Evolutionary conservation across 345 rosid species (phyloP).

Genomic region (Acer campestre): DNA sequence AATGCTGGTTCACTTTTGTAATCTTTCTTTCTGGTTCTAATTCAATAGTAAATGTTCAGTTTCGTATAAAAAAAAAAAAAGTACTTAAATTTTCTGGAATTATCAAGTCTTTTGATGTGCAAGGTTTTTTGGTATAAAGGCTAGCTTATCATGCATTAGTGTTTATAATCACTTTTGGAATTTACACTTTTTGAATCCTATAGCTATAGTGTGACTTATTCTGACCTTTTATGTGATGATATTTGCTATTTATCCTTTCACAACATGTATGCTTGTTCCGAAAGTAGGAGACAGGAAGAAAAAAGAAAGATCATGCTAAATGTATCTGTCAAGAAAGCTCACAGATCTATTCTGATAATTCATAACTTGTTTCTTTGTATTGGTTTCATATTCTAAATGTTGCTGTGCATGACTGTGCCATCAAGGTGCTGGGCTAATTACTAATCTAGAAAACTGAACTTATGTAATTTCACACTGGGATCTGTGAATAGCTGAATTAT

Average conservation of each 20-base stretch:
- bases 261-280: not conserved
- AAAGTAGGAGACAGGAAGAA: not conserved
- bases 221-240: not conserved
- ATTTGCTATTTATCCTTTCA: not conserved
- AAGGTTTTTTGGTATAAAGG: not conserved
- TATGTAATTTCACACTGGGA: not conserved
- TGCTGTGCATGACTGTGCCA: not conserved
- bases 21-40: not conserved
- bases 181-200: not conserved
- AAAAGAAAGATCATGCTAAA: not conserved
- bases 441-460: not conserved
- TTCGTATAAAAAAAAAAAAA: not conserved
- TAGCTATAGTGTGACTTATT: not conserved
- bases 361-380: not conserved
- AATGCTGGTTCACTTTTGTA: not conserved
- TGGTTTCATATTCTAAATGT: constrained; percentile 5
- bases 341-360: not conserved
- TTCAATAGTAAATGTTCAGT: not conserved
- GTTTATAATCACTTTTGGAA: not conserved
- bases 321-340: not conserved
- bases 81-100: not conserved
- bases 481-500: not conserved
- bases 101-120: not conserved
- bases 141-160: not conserved
- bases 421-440: not conserved